Conservation (phyloP, 2,329 filamentous ascomycete genomes). For the Penicillium verrucosum region DNA sequence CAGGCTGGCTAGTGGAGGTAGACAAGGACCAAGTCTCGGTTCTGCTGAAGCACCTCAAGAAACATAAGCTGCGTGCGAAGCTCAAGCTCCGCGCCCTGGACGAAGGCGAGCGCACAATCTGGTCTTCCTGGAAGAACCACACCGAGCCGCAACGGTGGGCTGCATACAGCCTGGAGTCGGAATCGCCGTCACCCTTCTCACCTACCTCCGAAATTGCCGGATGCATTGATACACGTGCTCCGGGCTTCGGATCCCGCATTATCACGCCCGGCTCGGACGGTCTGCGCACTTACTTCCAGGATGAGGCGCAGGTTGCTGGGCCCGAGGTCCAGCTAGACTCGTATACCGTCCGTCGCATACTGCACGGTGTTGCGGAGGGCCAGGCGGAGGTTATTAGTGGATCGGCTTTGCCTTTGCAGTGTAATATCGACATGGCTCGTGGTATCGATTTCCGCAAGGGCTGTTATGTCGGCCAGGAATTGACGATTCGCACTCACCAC, state of each 20-base stretch:
- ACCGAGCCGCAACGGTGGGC: slow-evolving; percentile 35
- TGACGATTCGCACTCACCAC: slow-evolving; percentile 93
- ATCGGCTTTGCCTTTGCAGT: slow-evolving; percentile 76
- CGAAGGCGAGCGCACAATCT: slow-evolving; percentile 63
- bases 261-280: slow-evolving; percentile 38
- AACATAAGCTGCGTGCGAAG: slow-evolving; percentile 82
- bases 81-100: slow-evolving; percentile 66
- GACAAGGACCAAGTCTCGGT: slow-evolving; percentile 63
- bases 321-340: slow-evolving; percentile 52
- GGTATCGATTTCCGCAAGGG: slow-evolving; percentile 93
- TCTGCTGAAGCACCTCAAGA: slow-evolving; percentile 70
- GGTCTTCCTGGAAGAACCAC: slow-evolving; percentile 68
- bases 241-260: slow-evolving; percentile 40
- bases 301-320: slow-evolving; percentile 42
- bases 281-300: slow-evolving; percentile 30
- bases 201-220: slow-evolving; percentile 28
- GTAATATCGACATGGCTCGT: slow-evolving; percentile 79
- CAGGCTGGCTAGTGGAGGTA: slow-evolving; percentile 74
- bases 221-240: slow-evolving; percentile 41
- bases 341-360: slow-evolving; percentile 74
- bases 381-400: slow-evolving; percentile 71
- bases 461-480: slow-evolving; percentile 94
- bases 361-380: slow-evolving; percentile 81
- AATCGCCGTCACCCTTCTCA: slow-evolving; percentile 31
- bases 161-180: slow-evolving; percentile 38